Evolutionary conservation across 1,139 yeast species (phyloP).

Genomic region (Chernovozyma aurita): DNA sequence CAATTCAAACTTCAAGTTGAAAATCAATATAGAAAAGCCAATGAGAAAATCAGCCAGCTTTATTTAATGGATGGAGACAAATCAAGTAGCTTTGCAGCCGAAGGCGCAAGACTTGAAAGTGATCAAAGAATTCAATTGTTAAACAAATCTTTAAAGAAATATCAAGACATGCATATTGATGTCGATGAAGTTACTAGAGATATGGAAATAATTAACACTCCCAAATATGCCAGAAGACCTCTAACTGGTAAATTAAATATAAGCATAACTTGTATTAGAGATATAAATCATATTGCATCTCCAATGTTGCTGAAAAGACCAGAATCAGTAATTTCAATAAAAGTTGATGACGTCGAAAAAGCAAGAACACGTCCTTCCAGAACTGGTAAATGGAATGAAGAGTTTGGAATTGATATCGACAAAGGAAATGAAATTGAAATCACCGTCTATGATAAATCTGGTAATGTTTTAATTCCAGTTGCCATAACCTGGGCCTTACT

Average conservation of each 20-base stretch:
- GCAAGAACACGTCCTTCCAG: conserved; percentile 74
- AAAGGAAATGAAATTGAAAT: conserved; percentile 90
- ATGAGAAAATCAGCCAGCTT: conserved; percentile 79
- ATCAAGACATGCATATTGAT: conserved; percentile 81
- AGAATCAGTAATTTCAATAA: conserved; percentile 72
- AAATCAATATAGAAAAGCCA: conserved; percentile 87
- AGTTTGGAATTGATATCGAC: conserved; percentile 73
- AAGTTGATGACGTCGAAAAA: conserved; percentile 81
- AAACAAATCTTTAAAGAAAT: conserved; percentile 78
- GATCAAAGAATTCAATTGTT: conserved; percentile 81
- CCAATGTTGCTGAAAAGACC: conserved; percentile 73
- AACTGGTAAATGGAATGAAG: conserved; percentile 81
- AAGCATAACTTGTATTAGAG: conserved; percentile 71
- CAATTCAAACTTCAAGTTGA: conserved; percentile 93
- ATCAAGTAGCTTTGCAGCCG: conserved; percentile 81
- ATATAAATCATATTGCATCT: conserved; percentile 88
- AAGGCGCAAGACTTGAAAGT: conserved; percentile 79
- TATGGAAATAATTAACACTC: conserved; percentile 59
- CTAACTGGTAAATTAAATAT: conserved; percentile 74
- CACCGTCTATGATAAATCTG: conserved; percentile 76
- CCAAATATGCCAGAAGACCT: conserved; percentile 75
- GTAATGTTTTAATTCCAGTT: conserved; percentile 71
- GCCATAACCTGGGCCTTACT: conserved; percentile 89
- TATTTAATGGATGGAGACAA: conserved; percentile 91
- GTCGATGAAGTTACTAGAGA: conserved; percentile 62